Percentiles rank a stretch among this genome's conserved stretches.
Conservation (phyloP, 768 basidiomycete genomes). For the Cystoderma amianthinum region DNA sequence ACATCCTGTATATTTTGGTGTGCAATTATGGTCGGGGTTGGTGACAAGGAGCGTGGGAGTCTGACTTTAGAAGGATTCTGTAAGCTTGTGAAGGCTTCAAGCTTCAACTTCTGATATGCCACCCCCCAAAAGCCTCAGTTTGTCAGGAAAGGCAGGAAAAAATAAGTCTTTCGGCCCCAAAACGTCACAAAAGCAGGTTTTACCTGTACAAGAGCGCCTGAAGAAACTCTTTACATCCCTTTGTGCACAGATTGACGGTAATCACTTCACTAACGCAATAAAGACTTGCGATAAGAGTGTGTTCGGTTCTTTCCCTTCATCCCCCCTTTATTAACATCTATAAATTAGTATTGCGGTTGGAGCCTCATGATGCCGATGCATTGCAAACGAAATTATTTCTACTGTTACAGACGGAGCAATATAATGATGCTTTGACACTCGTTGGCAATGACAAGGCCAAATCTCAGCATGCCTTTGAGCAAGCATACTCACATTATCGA, state of each 20-base stretch:
- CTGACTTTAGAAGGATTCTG: background rate
- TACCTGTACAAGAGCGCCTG: constrained; percentile 26
- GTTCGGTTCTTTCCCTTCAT: constrained; percentile 19
- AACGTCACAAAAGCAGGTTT: constrained; percentile 21
- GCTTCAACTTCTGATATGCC: no score
- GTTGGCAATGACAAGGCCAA: constrained; percentile 28
- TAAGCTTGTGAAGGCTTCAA: background rate
- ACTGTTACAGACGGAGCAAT: constrained; percentile 82
- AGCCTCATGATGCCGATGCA: constrained; percentile 65
- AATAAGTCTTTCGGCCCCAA: constrained; percentile 10
- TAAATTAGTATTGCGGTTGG: constrained; percentile 75
- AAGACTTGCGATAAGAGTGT: constrained; percentile 91
- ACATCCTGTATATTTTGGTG: constrained; percentile 30
- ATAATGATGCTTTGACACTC: constrained; percentile 59
- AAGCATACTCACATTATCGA: constrained; percentile 80
- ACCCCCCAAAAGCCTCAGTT: constrained; percentile 6
- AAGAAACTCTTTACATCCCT: constrained; percentile 72
- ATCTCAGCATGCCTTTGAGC: constrained; percentile 48
- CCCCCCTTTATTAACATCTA: background rate
- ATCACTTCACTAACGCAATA: constrained; percentile 77
- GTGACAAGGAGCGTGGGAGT: constrained; percentile 26
- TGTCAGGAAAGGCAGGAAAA: constrained; percentile 12
- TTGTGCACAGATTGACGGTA: constrained; percentile 86
- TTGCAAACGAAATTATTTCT: constrained; percentile 82
- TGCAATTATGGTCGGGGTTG: constrained; percentile 15